Base-by-base conservation (phyloP, 1,139 yeast species). In the Eremothecium coryli region DNA sequence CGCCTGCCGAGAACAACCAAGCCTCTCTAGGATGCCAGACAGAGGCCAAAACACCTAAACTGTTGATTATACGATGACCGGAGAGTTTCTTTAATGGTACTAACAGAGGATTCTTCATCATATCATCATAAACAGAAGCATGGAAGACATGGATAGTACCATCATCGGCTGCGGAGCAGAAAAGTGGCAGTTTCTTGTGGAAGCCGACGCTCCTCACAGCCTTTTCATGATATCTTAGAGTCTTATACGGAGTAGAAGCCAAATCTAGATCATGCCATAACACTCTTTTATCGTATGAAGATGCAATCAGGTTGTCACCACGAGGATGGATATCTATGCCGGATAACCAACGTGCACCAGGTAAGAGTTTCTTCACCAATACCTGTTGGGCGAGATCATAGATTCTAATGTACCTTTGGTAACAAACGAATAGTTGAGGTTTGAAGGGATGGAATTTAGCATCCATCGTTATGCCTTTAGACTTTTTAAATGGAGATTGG, bases 11-110 rank as follows among this genome's bases (percentile, higher is more conserved):
- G 60, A 90, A 86, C 52, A 90, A 68, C 99, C 99, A 90, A 1
- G 98, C 96, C 62, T 93, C 97, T 54, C 80, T 78, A 45, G 98
- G 97, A 68, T 93, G 98, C 99, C 99, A 90, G 36, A 73, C 73
- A 37, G 82, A 72, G 56, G 79, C 82, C 55, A 90, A 68, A n/a
- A 90, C 94, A 52, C 98, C 98, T 43, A 90, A 65, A 54, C 82
- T 79, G 52, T 74, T 73, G 23, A 74, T 66, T 35, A 85, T 71
- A 57, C 79, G 78, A 62, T 90, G 98, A n/a, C 97, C 98, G 33
- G 81, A 75, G 55, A 93, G 69, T 57, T 88, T 86, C 73, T 90
- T 93, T 61, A 93, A 72, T 36, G 99, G 99, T 33, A 90, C 99
- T 50, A 90, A 73, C 58, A 90, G 68, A 41, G 98, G 97, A 60